These are phyloP conservation scores for Knoxia roxburghii DNA, from an alignment of 257 asterid genomes.

Conservation along the genomic window DNA sequence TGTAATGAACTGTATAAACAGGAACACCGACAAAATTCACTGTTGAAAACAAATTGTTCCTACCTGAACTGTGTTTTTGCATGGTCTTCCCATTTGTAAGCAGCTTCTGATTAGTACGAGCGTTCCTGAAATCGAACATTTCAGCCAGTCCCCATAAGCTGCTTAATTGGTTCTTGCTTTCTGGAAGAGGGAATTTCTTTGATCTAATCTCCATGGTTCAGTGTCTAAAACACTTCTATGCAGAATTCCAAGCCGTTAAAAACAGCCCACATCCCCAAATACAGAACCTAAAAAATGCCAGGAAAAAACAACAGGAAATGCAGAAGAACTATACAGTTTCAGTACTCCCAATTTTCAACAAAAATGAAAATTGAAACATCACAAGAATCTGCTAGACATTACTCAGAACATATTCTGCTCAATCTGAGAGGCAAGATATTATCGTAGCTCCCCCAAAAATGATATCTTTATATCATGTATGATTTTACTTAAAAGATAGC, in stretches of 20 bases:
- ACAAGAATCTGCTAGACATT: neutral
- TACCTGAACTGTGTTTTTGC: slow-evolving; percentile 33
- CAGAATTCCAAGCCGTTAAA: neutral
- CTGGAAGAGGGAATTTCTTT: slow-evolving; percentile 26
- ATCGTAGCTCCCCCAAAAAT: no score
- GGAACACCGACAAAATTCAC: neutral
- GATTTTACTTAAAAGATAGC: slow-evolving; percentile 8
- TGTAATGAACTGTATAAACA: no score
- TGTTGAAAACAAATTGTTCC: neutral
- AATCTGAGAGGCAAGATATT: no score
- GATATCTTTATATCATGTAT: neutral
- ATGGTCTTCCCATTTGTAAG: slow-evolving; percentile 38
- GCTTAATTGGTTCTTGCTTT: slow-evolving; percentile 35
- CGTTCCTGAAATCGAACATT: slow-evolving; percentile 42
- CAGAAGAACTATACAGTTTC: neutral
- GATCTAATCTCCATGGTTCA: slow-evolving; percentile 46
- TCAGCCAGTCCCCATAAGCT: slow-evolving; percentile 50
- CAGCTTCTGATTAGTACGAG: slow-evolving; percentile 27
- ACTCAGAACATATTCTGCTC: neutral
- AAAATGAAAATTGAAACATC: neutral
- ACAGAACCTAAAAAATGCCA: slow-evolving; percentile 13
- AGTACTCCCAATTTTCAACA: neutral
- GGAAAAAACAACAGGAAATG: neutral
- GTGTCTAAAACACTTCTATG: slow-evolving; percentile 12
- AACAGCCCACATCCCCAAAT: slow-evolving; percentile 2